These are phyloP conservation scores for Lactarius sanguifluus DNA, from an alignment of 768 basidiomycete genomes.

Conservation along the genomic window DNA sequence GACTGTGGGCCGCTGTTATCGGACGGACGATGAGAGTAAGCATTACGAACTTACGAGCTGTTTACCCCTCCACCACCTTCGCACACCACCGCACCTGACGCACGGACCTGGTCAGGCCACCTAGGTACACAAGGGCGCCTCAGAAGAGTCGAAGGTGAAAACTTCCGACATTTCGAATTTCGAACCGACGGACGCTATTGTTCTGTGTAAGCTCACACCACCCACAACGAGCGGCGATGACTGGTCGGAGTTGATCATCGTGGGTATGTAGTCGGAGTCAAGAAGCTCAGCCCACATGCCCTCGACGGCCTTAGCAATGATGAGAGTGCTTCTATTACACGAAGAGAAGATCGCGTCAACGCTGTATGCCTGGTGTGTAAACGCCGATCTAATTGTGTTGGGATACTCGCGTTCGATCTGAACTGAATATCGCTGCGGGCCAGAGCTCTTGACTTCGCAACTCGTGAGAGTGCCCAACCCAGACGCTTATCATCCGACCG, in stretches of 20 bases:
- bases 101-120: not conserved
- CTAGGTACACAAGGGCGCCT: not conserved
- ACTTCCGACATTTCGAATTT: constrained; percentile 2
- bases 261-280: not conserved
- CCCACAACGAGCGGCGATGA: not conserved
- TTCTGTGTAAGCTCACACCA: not conserved
- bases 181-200: constrained; percentile 3
- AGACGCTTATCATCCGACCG: not conserved
- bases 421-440: not conserved
- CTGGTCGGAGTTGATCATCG: constrained; percentile 1
- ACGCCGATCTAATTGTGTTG: constrained; percentile 3
- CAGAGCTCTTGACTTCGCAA: not conserved
- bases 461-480: not conserved
- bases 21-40: constrained; percentile 15
- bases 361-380: constrained; percentile 1
- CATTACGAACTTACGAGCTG: constrained; percentile 5
- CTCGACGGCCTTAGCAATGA: not conserved
- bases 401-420: not conserved
- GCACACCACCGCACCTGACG: not conserved
- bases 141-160: not conserved
- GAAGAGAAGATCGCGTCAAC: not conserved
- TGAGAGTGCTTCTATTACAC: not conserved
- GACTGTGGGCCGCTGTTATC: constrained; percentile 15
- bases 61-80: not conserved
- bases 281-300: not conserved